These are phyloP conservation scores for Fusarium sp. DNA, from an alignment of 2,329 filamentous ascomycete species.

Conservation along the genomic window DNA sequence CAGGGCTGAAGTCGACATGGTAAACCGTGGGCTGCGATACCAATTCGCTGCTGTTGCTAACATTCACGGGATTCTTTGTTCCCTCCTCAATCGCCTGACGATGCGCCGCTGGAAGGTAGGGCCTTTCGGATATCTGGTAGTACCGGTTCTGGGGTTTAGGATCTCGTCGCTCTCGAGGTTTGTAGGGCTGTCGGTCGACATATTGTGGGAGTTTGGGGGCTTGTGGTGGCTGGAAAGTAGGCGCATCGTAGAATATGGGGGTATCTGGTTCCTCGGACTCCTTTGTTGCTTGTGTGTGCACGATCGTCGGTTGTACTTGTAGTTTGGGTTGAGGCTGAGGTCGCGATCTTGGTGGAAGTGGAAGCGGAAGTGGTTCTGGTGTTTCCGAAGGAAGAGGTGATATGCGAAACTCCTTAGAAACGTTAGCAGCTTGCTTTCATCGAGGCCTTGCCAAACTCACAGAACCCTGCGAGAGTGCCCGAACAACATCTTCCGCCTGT, in stretches of 20 bases:
- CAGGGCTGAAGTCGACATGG: conserved; percentile 59
- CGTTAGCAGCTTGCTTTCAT: conserved; percentile 4
- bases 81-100: conserved; percentile 46
- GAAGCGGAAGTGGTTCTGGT: neutral
- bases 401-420: conserved; percentile 4
- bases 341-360: neutral
- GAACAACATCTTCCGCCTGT: conserved; percentile 34
- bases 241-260: neutral
- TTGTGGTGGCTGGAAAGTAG: neutral
- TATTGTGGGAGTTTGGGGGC: neutral
- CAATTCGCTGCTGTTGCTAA: neutral
- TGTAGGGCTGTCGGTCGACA: conserved; percentile 16
- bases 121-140: conserved; percentile 26
- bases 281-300: neutral
- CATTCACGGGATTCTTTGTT: conserved; percentile 8
- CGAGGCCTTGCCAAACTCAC: conserved; percentile 26
- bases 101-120: conserved; percentile 45
- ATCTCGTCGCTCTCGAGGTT: conserved; percentile 21
- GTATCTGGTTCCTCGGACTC: neutral
- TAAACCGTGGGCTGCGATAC: conserved; percentile 41
- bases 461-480: conserved; percentile 28
- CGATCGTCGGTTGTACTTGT: neutral
- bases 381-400: neutral
- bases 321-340: neutral
- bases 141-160: conserved; percentile 22